Base-by-base conservation (phyloP, 257 asterid genomes). In the Leonotis leonurus region DNA sequence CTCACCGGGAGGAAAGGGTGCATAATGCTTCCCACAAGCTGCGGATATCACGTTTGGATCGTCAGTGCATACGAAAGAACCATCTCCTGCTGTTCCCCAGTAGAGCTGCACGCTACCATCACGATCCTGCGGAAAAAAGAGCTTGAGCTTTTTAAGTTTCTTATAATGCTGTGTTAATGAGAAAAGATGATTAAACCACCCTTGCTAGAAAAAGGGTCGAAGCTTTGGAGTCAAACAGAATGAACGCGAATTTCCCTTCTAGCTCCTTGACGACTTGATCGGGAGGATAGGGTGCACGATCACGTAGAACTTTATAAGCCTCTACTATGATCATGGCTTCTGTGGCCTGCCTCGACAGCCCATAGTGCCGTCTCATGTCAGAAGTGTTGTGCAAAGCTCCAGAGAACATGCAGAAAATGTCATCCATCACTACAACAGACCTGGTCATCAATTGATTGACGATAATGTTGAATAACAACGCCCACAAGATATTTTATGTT, bases 1-100 rank as follows among this genome's bases (percentile, higher is more conserved):
- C 49, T n/a, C 53, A 85, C 87, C 94, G 3, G 83, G 89, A 70
- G 96, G 96, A 45, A 85, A 85, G 16, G 91, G 87, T 0, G 88
- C 40, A 45, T 79, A 81, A 62, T 75, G 71, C 13, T 73, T 73
- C 8, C 87, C 94, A 64, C 94, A 85, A 22, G 83, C 71, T 11
- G 81, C 80, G 7, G 73, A 60, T 60, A 85, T 56, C 71, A 80
- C 69, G 32, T 76, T 82, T 0, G 84, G 76, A 56, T 88, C 89
- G 67, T 88, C 89, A 0, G 82, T 74, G 75, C 91, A 83, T 8
- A 83, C 84, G 59, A 88, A 69, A 36, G 94, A 83, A 12, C 89
- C 91, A 37, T 83, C 91, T 1, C 73, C 68, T 20, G 83, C 83
- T 9, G 74, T 73, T 78, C 96, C 94, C 96, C 94, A 85, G 68